phyloP scores from a whole-genome alignment of 352 stramenopile genomes.

The Blastocystis sp. region DNA sequence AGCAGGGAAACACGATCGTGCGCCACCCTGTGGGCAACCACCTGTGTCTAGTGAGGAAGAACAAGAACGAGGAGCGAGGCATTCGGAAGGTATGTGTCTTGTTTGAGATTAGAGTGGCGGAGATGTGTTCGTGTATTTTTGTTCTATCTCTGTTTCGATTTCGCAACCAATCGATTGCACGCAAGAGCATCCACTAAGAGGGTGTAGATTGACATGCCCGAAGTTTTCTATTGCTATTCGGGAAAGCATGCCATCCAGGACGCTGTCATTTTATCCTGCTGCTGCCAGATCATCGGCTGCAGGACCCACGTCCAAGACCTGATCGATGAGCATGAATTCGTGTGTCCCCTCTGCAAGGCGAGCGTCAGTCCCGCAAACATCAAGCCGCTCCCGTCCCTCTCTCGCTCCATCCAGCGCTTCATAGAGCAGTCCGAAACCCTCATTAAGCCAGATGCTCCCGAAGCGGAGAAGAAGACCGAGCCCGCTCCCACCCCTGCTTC shows the following conservation, averaged over 20 bases:
- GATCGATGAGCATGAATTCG: not conserved
- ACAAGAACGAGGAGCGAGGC: not conserved
- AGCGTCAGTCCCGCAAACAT: not conserved
- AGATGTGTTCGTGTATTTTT: conserved; percentile 17
- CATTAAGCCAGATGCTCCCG: not conserved
- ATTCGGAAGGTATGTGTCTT: conserved; percentile 5
- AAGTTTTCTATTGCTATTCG: conserved; percentile 51
- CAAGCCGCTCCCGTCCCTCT: not conserved
- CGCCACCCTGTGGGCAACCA: conserved; percentile 34
- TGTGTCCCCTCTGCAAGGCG: conserved; percentile 17
- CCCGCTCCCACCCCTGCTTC: too few relatives aligned
- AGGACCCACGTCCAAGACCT: conserved; percentile 2
- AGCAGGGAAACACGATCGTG: conserved; percentile 14
- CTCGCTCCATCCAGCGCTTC: not conserved
- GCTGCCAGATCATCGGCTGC: conserved; percentile 50
- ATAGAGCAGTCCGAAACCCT: not conserved
- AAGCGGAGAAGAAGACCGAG: not conserved
- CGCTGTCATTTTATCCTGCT: conserved; percentile 49
- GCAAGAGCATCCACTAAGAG: conserved; percentile 1
- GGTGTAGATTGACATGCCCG: conserved; percentile 43
- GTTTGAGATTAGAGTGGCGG: not conserved
- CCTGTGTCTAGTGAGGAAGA: conserved; percentile 28
- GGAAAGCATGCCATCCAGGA: conserved; percentile 13
- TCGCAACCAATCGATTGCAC: conserved; percentile 6
- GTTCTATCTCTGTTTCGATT: conserved; percentile 24